These are phyloP conservation scores for Candida glucosophila DNA, from an alignment of 1,139 yeast species.

Conservation along the genomic window DNA sequence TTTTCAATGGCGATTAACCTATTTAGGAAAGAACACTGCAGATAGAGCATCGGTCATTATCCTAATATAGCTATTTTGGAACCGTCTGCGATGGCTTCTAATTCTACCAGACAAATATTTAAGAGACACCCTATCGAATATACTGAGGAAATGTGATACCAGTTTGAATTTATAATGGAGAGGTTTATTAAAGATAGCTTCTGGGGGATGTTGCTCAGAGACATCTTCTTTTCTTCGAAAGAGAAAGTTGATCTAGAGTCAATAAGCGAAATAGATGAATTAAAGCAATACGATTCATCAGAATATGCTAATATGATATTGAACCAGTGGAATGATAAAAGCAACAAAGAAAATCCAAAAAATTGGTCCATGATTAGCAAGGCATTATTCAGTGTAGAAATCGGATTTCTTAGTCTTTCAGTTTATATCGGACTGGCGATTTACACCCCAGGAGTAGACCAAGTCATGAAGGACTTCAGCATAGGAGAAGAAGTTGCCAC, in stretches of 20 bases:
- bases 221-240: constrained; percentile 1
- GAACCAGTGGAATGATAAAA: constrained; percentile 22
- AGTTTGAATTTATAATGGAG: too few relatives aligned
- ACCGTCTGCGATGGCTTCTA: too few relatives aligned
- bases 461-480: constrained; percentile 33
- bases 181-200: too few relatives aligned
- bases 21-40: too few relatives aligned
- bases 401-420: constrained; percentile 14
- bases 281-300: too few relatives aligned
- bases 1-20: too few relatives aligned
- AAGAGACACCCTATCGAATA: too few relatives aligned
- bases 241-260: background rate
- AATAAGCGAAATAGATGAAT: background rate
- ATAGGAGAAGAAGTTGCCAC: constrained; percentile 35
- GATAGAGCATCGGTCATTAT: too few relatives aligned
- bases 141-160: too few relatives aligned
- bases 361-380: constrained; percentile 19
- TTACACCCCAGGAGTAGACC: constrained; percentile 20
- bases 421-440: constrained; percentile 23
- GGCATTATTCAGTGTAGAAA: constrained; percentile 12
- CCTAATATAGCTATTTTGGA: too few relatives aligned
- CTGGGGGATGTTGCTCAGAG: background rate
- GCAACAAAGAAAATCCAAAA: constrained; percentile 22
- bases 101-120: too few relatives aligned
- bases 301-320: too few relatives aligned